A percentile compares a stretch with the other conserved stretches of the same genome.
Evolutionary conservation across 768 basidiomycete genomes (phyloP).

Genomic region (Heimioporus sp.): DNA sequence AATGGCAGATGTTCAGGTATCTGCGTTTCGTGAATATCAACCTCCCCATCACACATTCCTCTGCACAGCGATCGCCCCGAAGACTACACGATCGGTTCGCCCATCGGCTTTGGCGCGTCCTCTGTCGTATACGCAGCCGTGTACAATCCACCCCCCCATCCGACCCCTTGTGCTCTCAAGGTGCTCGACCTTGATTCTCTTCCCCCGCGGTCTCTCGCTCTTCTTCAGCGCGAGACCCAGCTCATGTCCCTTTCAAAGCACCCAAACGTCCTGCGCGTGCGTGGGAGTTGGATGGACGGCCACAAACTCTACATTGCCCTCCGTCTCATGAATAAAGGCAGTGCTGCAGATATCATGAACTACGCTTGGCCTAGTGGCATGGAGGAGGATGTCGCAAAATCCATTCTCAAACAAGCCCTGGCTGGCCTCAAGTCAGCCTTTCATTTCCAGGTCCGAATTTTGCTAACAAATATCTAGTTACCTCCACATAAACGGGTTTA

Average conservation of each 20-base stretch:
- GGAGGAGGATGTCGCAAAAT: slow-evolving; percentile 85
- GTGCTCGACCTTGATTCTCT: slow-evolving; percentile 85
- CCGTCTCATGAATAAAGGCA: slow-evolving; percentile 87
- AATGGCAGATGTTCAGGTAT: slow-evolving; percentile 81
- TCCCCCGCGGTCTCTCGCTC: slow-evolving; percentile 63
- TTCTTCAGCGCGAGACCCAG: slow-evolving; percentile 82
- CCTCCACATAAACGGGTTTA: slow-evolving; percentile 85
- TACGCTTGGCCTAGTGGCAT: slow-evolving; percentile 88
- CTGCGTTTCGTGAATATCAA: background rate
- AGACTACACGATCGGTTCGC: slow-evolving; percentile 74
- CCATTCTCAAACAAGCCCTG: slow-evolving; percentile 81
- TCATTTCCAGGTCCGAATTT: background rate
- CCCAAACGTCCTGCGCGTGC: slow-evolving; percentile 89
- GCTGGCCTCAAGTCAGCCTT: slow-evolving; percentile 79
- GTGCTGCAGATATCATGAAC: slow-evolving; percentile 79
- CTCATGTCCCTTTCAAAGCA: slow-evolving; percentile 92
- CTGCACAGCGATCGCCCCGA: slow-evolving; percentile 54
- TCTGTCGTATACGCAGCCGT: slow-evolving; percentile 85
- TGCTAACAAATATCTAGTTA: slow-evolving; percentile 47
- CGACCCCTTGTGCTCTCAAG: slow-evolving; percentile 77
- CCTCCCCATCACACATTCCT: background rate
- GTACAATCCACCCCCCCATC: slow-evolving; percentile 48
- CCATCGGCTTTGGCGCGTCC: slow-evolving; percentile 90
- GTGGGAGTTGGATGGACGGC: slow-evolving; percentile 85
- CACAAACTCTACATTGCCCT: slow-evolving; percentile 84